Conservation (phyloP, 176 grass and related monocot species). For the Saccharum officinarum region DNA sequence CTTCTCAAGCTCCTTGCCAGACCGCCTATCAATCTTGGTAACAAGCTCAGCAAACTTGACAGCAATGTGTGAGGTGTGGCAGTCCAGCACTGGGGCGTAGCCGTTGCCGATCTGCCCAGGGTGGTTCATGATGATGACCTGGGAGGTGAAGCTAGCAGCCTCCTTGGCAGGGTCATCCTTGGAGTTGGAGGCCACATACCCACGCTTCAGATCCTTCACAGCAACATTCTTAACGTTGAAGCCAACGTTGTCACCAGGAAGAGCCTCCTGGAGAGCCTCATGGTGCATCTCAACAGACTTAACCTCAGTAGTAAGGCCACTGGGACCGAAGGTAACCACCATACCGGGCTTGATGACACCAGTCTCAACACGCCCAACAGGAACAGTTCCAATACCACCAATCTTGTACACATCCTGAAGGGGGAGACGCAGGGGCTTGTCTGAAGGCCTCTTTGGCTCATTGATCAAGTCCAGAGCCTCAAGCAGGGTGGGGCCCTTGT, state of each 20-base stretch:
- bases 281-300: no score
- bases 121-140: conserved; percentile 97
- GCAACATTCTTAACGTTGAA: conserved; percentile 90
- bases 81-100: conserved; percentile 81
- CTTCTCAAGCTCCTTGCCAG: no score
- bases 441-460: neutral
- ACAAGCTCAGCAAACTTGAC: conserved; percentile 80
- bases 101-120: conserved; percentile 88
- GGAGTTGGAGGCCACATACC: conserved; percentile 79
- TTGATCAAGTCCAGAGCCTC: neutral
- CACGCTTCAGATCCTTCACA: conserved; percentile 87
- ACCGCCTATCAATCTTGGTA: conserved; percentile 47
- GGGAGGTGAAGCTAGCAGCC: conserved; percentile 75
- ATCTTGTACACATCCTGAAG: neutral
- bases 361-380: no score
- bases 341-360: no score
- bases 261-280: conserved; percentile 36
- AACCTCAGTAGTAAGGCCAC: no score
- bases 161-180: conserved; percentile 93
- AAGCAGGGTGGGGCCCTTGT: neutral
- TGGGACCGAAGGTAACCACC: no score
- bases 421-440: neutral
- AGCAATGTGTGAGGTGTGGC: conserved; percentile 91
- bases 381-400: no score
- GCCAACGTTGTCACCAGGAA: conserved; percentile 74